These are phyloP conservation scores for Microcyclosporella mali DNA, from an alignment of 2,329 filamentous ascomycete species.

Conservation along the genomic window DNA sequence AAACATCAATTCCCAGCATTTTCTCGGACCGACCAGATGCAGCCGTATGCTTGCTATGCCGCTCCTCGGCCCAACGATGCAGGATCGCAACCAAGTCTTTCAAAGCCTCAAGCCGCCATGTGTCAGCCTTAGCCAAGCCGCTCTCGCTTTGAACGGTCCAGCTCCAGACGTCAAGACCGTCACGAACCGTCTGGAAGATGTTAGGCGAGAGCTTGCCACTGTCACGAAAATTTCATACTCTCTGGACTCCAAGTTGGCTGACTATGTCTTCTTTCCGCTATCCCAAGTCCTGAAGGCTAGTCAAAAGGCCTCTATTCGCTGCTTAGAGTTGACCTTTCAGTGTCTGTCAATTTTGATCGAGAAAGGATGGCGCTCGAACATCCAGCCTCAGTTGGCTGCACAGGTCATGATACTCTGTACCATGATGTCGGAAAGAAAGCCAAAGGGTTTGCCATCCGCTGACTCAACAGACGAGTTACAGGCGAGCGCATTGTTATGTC, in stretches of 20 bases:
- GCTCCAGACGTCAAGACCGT: constrained; percentile 39
- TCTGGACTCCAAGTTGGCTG: constrained; percentile 76
- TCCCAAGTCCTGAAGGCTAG: constrained; percentile 77
- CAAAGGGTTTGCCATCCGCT: constrained; percentile 47
- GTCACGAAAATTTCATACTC: constrained; percentile 30
- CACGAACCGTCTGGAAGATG: constrained; percentile 40
- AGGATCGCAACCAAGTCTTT: constrained; percentile 35
- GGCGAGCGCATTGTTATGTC: constrained; percentile 62
- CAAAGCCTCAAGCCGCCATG: constrained; percentile 53
- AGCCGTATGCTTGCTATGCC: too few relatives aligned
- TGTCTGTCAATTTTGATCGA: constrained; percentile 68
- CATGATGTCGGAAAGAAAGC: constrained; percentile 69
- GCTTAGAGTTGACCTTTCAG: constrained; percentile 69
- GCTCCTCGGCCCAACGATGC: constrained; percentile 16
- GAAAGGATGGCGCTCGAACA: constrained; percentile 69
- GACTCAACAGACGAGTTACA: constrained; percentile 68
- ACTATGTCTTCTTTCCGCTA: constrained; percentile 92
- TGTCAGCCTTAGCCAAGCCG: constrained; percentile 52
- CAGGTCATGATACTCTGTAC: constrained; percentile 82
- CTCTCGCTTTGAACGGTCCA: constrained; percentile 46
- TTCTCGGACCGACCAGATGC: too few relatives aligned
- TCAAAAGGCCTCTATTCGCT: constrained; percentile 61
- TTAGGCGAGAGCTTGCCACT: constrained; percentile 38
- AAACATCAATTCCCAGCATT: too few relatives aligned
- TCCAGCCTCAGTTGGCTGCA: constrained; percentile 67